Conservation (phyloP, 441 rosid genomes). For the Daphne laureola region DNA sequence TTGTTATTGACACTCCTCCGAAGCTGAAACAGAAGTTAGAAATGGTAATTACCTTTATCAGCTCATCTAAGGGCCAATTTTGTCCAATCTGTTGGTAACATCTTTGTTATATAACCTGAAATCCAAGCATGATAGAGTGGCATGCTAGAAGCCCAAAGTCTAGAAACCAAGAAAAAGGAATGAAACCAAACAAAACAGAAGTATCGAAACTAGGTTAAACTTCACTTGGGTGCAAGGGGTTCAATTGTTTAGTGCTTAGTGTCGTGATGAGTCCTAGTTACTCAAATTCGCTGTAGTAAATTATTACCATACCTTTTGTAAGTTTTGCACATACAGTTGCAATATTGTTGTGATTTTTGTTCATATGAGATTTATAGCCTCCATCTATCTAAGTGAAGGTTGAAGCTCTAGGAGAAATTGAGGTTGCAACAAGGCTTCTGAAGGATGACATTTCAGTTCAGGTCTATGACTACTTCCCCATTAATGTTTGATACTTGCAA, state of each 20-base stretch:
- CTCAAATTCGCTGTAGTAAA: background rate
- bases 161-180: no score
- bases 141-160: no score
- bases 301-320: background rate
- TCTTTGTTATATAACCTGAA: no score
- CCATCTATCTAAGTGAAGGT: slow-evolving; percentile 41
- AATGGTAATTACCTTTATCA: slow-evolving; percentile 44
- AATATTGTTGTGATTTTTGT: slow-evolving; percentile 12
- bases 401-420: slow-evolving; percentile 84
- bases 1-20: slow-evolving; percentile 78
- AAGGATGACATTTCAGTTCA: slow-evolving; percentile 34
- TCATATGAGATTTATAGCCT: slow-evolving; percentile 19
- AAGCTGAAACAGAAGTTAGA: slow-evolving; percentile 79
- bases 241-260: background rate
- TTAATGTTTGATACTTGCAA: slow-evolving; percentile 3
- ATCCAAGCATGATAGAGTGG: no score
- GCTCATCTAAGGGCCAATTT: no score
- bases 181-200: no score
- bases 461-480: slow-evolving; percentile 30
- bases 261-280: background rate
- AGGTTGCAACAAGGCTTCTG: slow-evolving; percentile 77
- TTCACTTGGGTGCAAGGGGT: slow-evolving; percentile 1
- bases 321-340: slow-evolving; percentile 1
- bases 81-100: no score
- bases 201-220: slow-evolving; percentile 11